Conservation (phyloP, 352 stramenopile genomes). For the Phytophthora meadii region DNA sequence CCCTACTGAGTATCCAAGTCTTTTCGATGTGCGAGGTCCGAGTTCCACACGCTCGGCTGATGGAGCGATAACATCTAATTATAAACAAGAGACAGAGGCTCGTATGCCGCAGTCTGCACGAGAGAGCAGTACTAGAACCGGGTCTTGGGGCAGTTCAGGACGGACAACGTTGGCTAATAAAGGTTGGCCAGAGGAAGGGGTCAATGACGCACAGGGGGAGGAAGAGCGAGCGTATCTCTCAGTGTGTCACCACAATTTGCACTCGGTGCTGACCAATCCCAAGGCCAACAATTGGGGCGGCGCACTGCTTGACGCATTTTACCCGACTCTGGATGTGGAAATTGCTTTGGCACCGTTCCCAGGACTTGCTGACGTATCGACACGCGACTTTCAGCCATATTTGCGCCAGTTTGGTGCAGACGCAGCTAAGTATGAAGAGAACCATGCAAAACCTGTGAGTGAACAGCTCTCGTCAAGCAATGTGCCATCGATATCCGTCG, state of each 20-base stretch:
- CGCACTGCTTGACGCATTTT: conserved; percentile 76
- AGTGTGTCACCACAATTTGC: conserved; percentile 83
- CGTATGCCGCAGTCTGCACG: conserved; percentile 45
- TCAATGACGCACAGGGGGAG: conserved; percentile 47
- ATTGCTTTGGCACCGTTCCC: conserved; percentile 74
- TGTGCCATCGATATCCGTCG: conserved; percentile 80
- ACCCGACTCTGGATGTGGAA: conserved; percentile 71
- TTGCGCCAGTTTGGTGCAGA: conserved; percentile 72
- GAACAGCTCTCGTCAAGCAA: conserved; percentile 88
- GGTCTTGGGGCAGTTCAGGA: conserved; percentile 41
- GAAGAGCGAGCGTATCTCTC: conserved; percentile 73
- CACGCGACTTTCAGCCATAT: conserved; percentile 82
- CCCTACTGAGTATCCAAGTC: conserved; percentile 71
- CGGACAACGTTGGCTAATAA: conserved; percentile 28
- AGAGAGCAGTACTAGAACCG: conserved; percentile 41
- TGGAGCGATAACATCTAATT: conserved; percentile 16
- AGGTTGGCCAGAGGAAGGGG: conserved; percentile 18
- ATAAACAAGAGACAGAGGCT: conserved; percentile 24
- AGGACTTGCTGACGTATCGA: conserved; percentile 63
- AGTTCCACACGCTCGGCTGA: conserved; percentile 51
- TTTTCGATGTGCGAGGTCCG: conserved; percentile 69
- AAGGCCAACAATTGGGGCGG: conserved; percentile 76
- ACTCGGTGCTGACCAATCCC: conserved; percentile 86
- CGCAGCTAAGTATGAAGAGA: conserved; percentile 74
- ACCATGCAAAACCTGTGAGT: conserved; percentile 76